Percentiles rank a stretch among this genome's conserved stretches.
Conservation (phyloP, 345 rosid species). For the Clarkia xantiana region DNA sequence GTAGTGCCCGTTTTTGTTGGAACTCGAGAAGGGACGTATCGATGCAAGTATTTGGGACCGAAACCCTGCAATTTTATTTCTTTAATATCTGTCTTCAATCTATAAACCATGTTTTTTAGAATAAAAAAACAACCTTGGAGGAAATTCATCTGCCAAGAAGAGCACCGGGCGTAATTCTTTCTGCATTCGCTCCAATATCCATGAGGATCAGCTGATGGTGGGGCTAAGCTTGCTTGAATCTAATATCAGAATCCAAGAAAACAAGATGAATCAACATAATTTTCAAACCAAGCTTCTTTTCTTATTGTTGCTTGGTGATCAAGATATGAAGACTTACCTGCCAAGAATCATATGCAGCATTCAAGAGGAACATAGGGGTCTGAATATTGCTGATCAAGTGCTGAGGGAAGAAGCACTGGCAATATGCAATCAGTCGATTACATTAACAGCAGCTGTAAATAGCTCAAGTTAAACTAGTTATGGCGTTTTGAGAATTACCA, state of each 20-base stretch:
- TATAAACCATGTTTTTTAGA: too few relatives aligned
- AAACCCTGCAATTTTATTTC: conserved; percentile 22
- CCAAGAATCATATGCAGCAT: conserved; percentile 48
- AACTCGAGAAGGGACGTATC: conserved; percentile 23
- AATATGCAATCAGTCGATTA: conserved; percentile 1
- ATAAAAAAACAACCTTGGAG: conserved; percentile 23
- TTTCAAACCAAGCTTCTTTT: background rate
- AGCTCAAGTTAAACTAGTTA: background rate
- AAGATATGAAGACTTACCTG: conserved; percentile 22
- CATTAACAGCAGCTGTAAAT: background rate
- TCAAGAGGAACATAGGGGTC: conserved; percentile 33
- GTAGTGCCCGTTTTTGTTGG: conserved; percentile 25
- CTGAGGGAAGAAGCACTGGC: conserved; percentile 52
- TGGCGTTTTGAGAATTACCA: conserved; percentile 12
- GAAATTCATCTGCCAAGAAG: conserved; percentile 22
- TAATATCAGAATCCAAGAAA: conserved; percentile 5
- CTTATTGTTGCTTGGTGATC: background rate
- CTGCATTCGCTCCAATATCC: conserved; percentile 38
- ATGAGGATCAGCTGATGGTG: conserved; percentile 34
- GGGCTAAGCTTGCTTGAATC: conserved; percentile 43
- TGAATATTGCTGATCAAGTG: conserved; percentile 21
- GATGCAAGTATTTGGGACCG: conserved; percentile 32
- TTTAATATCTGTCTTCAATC: too few relatives aligned
- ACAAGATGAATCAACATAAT: background rate
- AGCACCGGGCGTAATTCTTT: conserved; percentile 23